Evolutionary conservation across 352 stramenopile genomes (phyloP), one percentile per base, ranked within the genome.

Genomic region (Phytophthora gonapodyides): DNA sequence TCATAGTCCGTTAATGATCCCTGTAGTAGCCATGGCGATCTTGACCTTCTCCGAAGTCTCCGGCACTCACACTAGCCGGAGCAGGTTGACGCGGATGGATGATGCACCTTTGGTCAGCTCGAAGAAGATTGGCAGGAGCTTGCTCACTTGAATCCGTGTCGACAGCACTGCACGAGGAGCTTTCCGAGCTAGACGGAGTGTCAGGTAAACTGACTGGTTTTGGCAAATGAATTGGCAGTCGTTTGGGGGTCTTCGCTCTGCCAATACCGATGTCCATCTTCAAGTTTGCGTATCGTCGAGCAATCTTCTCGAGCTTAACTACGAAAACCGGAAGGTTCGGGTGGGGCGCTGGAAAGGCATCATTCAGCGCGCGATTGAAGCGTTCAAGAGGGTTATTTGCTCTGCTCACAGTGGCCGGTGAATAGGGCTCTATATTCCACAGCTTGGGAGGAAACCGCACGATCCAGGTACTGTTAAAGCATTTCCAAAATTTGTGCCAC

Each of bases 381-480:
- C 46, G 11, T 11, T 43, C 33, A 7, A 54, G 19, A 21, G 46
- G 46, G 13, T 54, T 54, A 12, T 43, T 54, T 7, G 33, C 34
- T 9, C 33, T 9, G n/a, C 21, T 54, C 5, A 47, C 17, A 13
- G 19, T 17, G 43, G 16, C 34, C n/a, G 15, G n/a, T 1, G 33
- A 17, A 13, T 17, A 2, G 2, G 33, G 33, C 16, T 42, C 40
- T 17, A 45, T 17, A 12, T 45, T 30, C n/a, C n/a, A n/a, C n/a
- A n/a, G n/a, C n/a, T n/a, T n/a, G n/a, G n/a, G n/a, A n/a, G n/a
- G n/a, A n/a, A n/a, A n/a, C n/a, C n/a, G n/a, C n/a, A n/a, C n/a
- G 42, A 35, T 2, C 10, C 7, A 46, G 10, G 31, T 12, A 31
- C 31, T 19, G 40, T 24, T 19, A 27, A 31, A 46, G 40, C n/a